Evolutionary conservation across 2,329 filamentous ascomycete species (phyloP), one percentile per base, ranked within the genome.

Genomic region (Ceratocystis smalleyi): DNA sequence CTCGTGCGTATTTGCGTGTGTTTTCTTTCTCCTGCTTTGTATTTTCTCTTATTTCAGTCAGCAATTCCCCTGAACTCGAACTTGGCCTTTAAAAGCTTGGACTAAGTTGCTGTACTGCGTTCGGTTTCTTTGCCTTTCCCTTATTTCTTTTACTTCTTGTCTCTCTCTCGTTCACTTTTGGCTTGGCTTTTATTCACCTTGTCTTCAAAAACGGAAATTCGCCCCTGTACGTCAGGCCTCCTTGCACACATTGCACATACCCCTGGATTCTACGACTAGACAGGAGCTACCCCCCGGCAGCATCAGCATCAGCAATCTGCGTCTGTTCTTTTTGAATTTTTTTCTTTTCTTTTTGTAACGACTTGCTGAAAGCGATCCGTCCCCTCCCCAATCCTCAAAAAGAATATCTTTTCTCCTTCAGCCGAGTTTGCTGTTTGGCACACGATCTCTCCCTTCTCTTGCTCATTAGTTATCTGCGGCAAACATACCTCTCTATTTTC

Each of bases 171-270:
- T 15, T 10, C 47, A n/a, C 22, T 51, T 51, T 24, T 51, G 12
- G 8, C 24, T 51, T 51, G 47, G 19, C 47, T 27, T 15, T 51
- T 51, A 51, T 51, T 51, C 47, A 51, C 47, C 54, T 57, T 17
- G 54, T 35, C 17, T 57, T 57, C 54, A 57, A 30, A 57, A 30
- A 57, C 54, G 27, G 54, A 57, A 57, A 30, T 35, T 57, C 15
- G 54, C 54, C 54, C 54, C 54, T 57, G 54, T 57, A 57, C 54
- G 54, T n/a, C 54, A 57, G 54, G 54, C 54, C 54, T 57, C 54
- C 54, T 57, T 57, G 54, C 54, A 32, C 54, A 32, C 30, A n/a
- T 57, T 35, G 54, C 30, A 35, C 24, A 7, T 57, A 57, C 54
- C 54, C 54, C 54, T 57, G 54, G 54, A 57, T 57, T 27, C 54